Percentiles rank a stretch among this genome's conserved stretches.
Conservation (phyloP, 2,329 filamentous ascomycete species). For the Ceratocystiopsis sp. region DNA sequence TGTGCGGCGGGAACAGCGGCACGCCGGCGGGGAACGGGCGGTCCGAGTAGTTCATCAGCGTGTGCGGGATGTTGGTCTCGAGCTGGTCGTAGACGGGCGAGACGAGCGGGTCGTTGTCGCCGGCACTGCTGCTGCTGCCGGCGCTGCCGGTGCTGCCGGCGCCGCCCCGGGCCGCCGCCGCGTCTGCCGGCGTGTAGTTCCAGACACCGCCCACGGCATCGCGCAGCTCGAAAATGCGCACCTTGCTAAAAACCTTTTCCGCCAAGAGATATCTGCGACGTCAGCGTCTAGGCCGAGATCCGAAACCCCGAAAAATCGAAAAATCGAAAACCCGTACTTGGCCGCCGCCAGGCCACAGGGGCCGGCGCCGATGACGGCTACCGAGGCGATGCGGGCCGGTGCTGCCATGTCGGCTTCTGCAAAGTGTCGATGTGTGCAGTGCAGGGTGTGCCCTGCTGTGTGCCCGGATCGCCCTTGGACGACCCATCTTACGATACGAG, state of each 20-base stretch:
- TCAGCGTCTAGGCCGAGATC: too few relatives aligned
- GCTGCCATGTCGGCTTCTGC: too few relatives aligned
- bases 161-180: constrained; percentile 23
- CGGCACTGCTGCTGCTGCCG: too few relatives aligned
- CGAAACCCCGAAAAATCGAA: too few relatives aligned
- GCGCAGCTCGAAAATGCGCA: constrained; percentile 73
- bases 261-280: constrained; percentile 53
- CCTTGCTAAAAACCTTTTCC: constrained; percentile 46
- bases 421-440: too few relatives aligned
- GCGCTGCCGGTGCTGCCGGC: too few relatives aligned
- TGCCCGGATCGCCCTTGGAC: too few relatives aligned
- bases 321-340: too few relatives aligned
- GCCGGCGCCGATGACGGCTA: constrained; percentile 73
- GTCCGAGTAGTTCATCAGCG: constrained; percentile 67
- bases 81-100: constrained; percentile 70
- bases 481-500: too few relatives aligned
- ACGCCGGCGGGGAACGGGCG: constrained; percentile 35
- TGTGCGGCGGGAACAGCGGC: constrained; percentile 58
- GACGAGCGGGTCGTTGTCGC: constrained; percentile 39
- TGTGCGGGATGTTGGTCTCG: constrained; percentile 73
- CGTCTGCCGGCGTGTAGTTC: constrained; percentile 60
- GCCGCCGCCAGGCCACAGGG: constrained; percentile 63
- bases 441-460: too few relatives aligned
- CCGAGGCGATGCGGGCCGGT: constrained; percentile 7
- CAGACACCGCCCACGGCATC: constrained; percentile 64